phyloP scores from a whole-genome alignment of 108 stramenopile species.

The Cyclotella distinguenda region DNA sequence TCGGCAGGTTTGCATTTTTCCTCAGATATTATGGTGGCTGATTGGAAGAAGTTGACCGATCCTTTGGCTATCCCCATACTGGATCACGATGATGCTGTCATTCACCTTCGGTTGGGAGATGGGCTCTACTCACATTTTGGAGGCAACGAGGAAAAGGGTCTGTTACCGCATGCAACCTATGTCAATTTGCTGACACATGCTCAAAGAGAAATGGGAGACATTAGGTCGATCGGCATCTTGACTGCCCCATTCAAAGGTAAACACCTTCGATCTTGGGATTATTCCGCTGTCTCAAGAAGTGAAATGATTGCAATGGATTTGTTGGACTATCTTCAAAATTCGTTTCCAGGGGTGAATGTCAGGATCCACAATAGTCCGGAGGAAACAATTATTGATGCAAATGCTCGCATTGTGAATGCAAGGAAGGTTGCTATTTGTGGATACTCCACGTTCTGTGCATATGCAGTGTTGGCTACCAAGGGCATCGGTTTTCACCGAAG shows the following conservation, averaged over 20 bases:
- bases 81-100: slow-evolving; percentile 6
- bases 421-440: neutral
- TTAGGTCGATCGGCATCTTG: neutral
- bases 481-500: slow-evolving; percentile 2
- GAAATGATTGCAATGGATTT: slow-evolving; percentile 7
- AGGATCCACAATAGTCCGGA: slow-evolving; percentile 3
- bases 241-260: slow-evolving; percentile 10
- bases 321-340: neutral
- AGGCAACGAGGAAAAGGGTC: neutral
- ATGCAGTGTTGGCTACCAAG: neutral
- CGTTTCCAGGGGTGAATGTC: neutral
- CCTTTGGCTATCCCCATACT: neutral
- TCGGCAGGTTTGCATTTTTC: neutral
- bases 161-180: slow-evolving; percentile 5
- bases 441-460: neutral
- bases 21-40: neutral
- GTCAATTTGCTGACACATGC: neutral
- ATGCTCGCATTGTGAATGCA: neutral
- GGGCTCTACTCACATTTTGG: neutral
- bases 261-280: neutral
- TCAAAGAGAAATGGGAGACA: neutral
- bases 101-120: slow-evolving; percentile 10
- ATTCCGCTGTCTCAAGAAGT: neutral
- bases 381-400: neutral
- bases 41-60: neutral